Percentiles rank a stretch among this genome's conserved stretches.
Evolutionary conservation across 73 alveolate genomes (phyloP).

Genomic region (Tetrahymena borealis): DNA sequence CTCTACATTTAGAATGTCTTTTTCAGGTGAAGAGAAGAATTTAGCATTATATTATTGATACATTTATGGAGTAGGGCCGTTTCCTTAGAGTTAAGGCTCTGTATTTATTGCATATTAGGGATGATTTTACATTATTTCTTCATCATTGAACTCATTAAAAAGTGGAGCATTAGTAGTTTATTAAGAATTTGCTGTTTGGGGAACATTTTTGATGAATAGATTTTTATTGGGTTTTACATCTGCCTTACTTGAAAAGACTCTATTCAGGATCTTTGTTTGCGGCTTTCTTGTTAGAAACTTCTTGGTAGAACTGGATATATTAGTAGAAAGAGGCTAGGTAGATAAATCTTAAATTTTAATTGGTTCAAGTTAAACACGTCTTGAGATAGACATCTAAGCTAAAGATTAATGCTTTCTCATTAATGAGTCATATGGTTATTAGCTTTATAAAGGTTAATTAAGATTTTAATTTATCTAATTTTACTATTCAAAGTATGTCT

Average conservation of each 20-base stretch:
- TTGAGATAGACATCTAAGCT: not conserved
- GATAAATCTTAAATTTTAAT: not conserved
- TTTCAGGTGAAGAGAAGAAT: not conserved
- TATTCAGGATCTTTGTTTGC: not conserved
- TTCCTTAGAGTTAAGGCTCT: not conserved
- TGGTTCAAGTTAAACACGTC: not conserved
- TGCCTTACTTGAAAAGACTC: not conserved
- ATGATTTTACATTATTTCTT: not conserved
- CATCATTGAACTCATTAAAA: not conserved
- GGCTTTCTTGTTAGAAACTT: not conserved
- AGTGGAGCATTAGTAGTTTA: not conserved
- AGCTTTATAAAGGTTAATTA: not conserved
- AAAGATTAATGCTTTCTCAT: not conserved
- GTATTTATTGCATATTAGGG: not conserved
- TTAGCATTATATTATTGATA: not conserved
- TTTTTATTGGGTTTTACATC: not conserved
- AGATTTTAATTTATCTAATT: not conserved
- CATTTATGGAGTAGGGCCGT: not conserved
- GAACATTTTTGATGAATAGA: not conserved
- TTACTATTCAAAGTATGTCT: not conserved
- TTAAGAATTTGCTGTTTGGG: not conserved
- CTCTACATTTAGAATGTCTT: not conserved
- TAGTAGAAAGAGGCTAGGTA: not conserved
- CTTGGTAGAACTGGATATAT: not conserved
- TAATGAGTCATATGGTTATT: not conserved